Evolutionary conservation across 768 basidiomycete genomes (phyloP).

Genomic region (Coprinellus micaceus): DNA sequence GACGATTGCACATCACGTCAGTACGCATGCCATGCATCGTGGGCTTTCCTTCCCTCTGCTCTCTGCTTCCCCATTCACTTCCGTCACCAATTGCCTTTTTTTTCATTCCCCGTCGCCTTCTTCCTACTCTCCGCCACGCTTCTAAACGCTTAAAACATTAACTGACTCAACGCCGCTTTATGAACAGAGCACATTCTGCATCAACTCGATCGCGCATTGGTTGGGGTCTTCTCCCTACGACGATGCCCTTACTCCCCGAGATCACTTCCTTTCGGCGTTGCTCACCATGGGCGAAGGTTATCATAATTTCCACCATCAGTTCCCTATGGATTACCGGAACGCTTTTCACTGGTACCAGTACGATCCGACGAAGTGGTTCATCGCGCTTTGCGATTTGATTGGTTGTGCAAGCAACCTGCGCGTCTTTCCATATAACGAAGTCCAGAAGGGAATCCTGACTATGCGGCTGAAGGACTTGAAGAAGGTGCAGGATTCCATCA

Average conservation of each 20-base stretch:
- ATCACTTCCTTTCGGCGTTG: slow-evolving; percentile 77
- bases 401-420: slow-evolving; percentile 81
- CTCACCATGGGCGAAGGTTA: slow-evolving; percentile 87
- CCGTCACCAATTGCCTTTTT: background rate
- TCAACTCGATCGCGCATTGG: slow-evolving; percentile 87
- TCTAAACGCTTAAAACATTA: background rate
- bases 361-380: slow-evolving; percentile 96
- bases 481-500: slow-evolving; percentile 53
- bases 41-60: background rate
- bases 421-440: slow-evolving; percentile 85
- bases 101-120: no score
- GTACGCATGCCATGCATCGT: slow-evolving; percentile 23
- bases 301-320: slow-evolving; percentile 90
- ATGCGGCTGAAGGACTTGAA: slow-evolving; percentile 82
- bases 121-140: background rate
- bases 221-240: slow-evolving; percentile 80
- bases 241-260: slow-evolving; percentile 71
- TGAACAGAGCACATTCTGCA: slow-evolving; percentile 75
- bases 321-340: slow-evolving; percentile 84
- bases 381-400: slow-evolving; percentile 53
- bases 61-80: slow-evolving; percentile 6
- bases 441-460: slow-evolving; percentile 73
- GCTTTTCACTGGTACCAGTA: slow-evolving; percentile 82
- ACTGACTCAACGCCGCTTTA: slow-evolving; percentile 4
- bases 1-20: slow-evolving; percentile 76